Conservation (phyloP, 257 asterid genomes). For the Pogostemon cablin region DNA sequence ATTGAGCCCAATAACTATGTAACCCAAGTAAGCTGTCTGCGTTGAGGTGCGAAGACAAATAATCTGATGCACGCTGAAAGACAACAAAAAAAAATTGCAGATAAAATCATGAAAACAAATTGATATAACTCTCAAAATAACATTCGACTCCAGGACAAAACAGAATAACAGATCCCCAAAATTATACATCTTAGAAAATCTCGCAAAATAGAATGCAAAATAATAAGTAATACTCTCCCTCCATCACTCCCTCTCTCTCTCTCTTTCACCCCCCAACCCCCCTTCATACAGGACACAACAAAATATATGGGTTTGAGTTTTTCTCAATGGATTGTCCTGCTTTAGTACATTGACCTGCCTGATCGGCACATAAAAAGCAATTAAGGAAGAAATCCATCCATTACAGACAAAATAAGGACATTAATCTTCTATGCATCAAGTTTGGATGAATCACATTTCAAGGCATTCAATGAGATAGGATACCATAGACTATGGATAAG, state of each 20-base stretch:
- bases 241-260: neutral
- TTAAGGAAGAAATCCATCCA: neutral
- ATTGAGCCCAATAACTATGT: conserved; percentile 83
- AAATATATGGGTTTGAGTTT: neutral
- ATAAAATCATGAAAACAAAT: neutral
- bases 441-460: conserved; percentile 1
- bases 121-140: conserved; percentile 5
- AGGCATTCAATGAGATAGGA: conserved; percentile 15
- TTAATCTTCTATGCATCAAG: conserved; percentile 5
- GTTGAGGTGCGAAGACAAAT: conserved; percentile 71
- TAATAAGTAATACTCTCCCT: conserved; percentile 4
- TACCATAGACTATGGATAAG: neutral
- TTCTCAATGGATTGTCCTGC: conserved; percentile 1
- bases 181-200: conserved; percentile 15
- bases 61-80: conserved; percentile 85
- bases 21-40: conserved; percentile 61
- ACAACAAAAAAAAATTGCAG: conserved; percentile 22
- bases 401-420: neutral
- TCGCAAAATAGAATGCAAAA: conserved; percentile 19
- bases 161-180: conserved; percentile 15
- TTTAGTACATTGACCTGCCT: neutral
- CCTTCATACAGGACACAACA: neutral
- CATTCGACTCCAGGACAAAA: conserved; percentile 7
- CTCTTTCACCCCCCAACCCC: no score
- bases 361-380: conserved; percentile 12